Evolutionary conservation across 768 basidiomycete species (phyloP).

Genomic region (Lactarius pseudohatsudake): DNA sequence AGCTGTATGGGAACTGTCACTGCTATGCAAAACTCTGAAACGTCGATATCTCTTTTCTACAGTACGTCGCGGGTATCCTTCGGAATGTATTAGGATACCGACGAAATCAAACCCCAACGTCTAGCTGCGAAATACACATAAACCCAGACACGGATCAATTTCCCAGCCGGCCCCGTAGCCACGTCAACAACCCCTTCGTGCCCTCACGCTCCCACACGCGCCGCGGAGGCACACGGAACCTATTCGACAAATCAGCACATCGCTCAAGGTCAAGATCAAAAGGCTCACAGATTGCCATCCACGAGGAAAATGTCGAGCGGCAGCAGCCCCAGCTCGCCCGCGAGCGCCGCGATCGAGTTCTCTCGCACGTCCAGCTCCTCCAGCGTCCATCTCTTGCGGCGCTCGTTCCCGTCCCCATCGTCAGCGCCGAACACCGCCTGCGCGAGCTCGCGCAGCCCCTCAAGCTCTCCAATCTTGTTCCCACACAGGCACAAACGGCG

Average conservation of each 20-base stretch:
- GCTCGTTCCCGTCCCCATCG: slow-evolving; percentile 48
- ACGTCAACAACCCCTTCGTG: slow-evolving; percentile 75
- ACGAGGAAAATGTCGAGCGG: slow-evolving; percentile 81
- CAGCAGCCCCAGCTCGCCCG: slow-evolving; percentile 67
- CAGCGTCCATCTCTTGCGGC: slow-evolving; percentile 59
- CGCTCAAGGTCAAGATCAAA: background rate
- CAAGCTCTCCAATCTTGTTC: slow-evolving; percentile 60
- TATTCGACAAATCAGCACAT: slow-evolving; percentile 33
- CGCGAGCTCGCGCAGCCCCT: slow-evolving; percentile 63
- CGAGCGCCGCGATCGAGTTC: slow-evolving; percentile 72
- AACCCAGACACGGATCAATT: background rate
- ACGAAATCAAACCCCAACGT: background rate
- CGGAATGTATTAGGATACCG: background rate
- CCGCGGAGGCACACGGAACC: slow-evolving; percentile 79
- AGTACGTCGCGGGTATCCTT: too few relatives aligned
- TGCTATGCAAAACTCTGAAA: too few relatives aligned
- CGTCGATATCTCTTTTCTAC: too few relatives aligned
- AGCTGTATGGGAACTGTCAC: too few relatives aligned
- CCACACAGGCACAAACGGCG: slow-evolving; percentile 67
- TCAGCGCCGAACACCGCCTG: slow-evolving; percentile 49
- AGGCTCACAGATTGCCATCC: slow-evolving; percentile 77
- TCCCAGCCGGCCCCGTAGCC: slow-evolving; percentile 71
- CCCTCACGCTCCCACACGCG: slow-evolving; percentile 87
- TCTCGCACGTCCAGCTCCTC: slow-evolving; percentile 84
- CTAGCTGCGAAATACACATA: background rate